These are phyloP conservation scores for Vaccinium macrocarpon DNA, from an alignment of 148 eudicot genomes.

Conservation along the genomic window DNA sequence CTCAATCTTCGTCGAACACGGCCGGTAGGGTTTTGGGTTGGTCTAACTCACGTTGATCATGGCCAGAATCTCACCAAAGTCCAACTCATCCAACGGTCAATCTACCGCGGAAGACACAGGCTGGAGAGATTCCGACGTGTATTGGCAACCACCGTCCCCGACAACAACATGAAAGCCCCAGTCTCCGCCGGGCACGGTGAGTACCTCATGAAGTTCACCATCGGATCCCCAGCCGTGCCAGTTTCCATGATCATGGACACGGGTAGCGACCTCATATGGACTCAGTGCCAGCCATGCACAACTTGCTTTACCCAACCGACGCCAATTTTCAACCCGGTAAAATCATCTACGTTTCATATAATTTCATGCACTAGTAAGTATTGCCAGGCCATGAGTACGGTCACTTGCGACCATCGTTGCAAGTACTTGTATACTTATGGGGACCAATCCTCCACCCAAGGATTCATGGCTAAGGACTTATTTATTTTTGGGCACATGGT, in stretches of 20 bases:
- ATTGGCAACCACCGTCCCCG: background rate
- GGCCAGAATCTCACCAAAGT: conserved; percentile 14
- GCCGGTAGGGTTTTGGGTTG: conserved; percentile 4
- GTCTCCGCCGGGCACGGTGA: conserved; percentile 24
- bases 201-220: conserved; percentile 29
- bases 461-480: conserved; percentile 35
- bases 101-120: conserved; percentile 15
- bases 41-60: conserved; percentile 7
- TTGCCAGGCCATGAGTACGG: conserved; percentile 11
- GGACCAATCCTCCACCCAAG: conserved; percentile 36
- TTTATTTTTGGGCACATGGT: conserved; percentile 21
- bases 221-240: conserved; percentile 27
- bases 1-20: background rate
- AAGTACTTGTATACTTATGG: conserved; percentile 24
- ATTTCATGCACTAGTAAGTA: conserved; percentile 16
- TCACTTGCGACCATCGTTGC: conserved; percentile 16
- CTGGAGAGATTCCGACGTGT: background rate
- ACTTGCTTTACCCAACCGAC: conserved; percentile 35
- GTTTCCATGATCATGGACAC: conserved; percentile 36
- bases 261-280: conserved; percentile 60
- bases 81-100: conserved; percentile 13
- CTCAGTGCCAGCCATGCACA: conserved; percentile 52
- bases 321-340: conserved; percentile 40
- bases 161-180: conserved; percentile 11
- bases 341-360: conserved; percentile 24